Evolutionary conservation across 2,329 filamentous ascomycete genomes (phyloP).

Genomic region (Thermothelomyces thermophilus): DNA sequence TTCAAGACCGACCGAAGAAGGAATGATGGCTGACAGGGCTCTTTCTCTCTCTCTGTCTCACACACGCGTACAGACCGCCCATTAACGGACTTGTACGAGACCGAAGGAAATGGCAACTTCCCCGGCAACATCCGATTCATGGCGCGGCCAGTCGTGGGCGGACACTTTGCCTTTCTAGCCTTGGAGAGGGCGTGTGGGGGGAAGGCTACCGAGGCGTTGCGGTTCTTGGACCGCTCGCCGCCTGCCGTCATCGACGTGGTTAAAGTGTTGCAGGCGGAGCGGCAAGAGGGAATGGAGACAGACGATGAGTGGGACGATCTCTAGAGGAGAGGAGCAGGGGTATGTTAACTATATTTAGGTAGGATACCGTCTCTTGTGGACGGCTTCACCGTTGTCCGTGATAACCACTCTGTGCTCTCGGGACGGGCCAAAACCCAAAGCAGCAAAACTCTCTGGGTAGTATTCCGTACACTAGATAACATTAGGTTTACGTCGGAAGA

Average conservation of each 20-base stretch:
- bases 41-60: too few relatives aligned
- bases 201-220: constrained; percentile 52
- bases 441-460: too few relatives aligned
- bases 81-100: constrained; percentile 76
- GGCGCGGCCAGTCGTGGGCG: constrained; percentile 75
- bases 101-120: constrained; percentile 68
- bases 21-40: constrained; percentile 10
- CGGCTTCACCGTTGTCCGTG: too few relatives aligned
- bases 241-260: constrained; percentile 32
- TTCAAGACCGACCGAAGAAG: not conserved
- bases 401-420: too few relatives aligned
- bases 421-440: too few relatives aligned
- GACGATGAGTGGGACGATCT: constrained; percentile 9
- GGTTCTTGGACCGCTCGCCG: constrained; percentile 38
- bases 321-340: not conserved
- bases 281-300: not conserved
- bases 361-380: too few relatives aligned
- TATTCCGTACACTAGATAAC: too few relatives aligned
- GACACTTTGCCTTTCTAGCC: constrained; percentile 80
- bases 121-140: constrained; percentile 67
- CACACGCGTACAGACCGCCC: constrained; percentile 64
- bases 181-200: constrained; percentile 73
- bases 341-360: not conserved
- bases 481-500: too few relatives aligned
- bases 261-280: constrained; percentile 24